Conservation (phyloP, 495 filamentous ascomycete genomes). For the Margaritispora aquatica region DNA sequence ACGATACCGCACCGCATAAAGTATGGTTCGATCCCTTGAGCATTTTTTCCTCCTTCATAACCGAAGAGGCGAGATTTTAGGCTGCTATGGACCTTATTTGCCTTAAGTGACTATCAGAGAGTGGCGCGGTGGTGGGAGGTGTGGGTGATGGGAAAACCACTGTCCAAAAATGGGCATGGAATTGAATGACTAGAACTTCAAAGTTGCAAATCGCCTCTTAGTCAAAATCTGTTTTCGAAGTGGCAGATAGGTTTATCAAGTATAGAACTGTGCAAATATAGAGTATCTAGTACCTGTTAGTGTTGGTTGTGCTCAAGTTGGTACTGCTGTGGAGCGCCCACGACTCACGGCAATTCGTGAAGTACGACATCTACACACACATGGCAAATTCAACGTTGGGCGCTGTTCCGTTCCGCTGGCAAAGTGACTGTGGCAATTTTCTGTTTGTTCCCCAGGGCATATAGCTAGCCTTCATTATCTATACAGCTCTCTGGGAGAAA, state of each 20-base stretch:
- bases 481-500: too few relatives aligned
- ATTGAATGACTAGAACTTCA: not conserved
- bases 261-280: not conserved
- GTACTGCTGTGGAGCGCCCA: not conserved
- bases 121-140: not conserved
- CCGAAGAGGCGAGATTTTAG: not conserved
- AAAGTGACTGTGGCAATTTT: not conserved
- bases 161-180: not conserved
- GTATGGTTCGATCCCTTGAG: not conserved
- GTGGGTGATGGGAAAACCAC: not conserved
- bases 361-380: not conserved
- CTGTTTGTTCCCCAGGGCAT: too few relatives aligned
- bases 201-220: not conserved
- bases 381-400: not conserved
- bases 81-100: not conserved
- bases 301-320: not conserved
- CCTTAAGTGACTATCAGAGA: not conserved
- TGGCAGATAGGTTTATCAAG: not conserved
- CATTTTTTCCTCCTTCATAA: not conserved
- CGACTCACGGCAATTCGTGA: not conserved
- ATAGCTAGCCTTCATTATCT: too few relatives aligned
- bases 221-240: not conserved
- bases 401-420: not conserved
- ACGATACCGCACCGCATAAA: not conserved
- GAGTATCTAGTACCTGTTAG: not conserved